Evolutionary conservation across 768 basidiomycete species (phyloP), one percentile per base, ranked within the genome.

Genomic region (Termitomyces sp.): DNA sequence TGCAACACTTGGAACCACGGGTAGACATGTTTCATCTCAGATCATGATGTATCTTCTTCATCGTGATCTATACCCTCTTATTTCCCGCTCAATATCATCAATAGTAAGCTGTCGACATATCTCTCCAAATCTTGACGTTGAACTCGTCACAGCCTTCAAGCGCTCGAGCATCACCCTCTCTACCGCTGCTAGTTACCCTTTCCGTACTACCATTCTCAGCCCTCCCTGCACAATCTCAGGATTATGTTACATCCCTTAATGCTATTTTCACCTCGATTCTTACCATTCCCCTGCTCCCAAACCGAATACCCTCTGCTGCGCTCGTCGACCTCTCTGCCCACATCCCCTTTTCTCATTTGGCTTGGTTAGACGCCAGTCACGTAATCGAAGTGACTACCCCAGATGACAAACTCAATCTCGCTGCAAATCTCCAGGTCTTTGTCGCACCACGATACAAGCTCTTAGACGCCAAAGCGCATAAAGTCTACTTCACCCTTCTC

Each of bases 211-310:
- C 66, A 40, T 79, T 76, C 22, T 69, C 64, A 11, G 69, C 60
- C 20, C 68, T 68, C 41, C 63, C 62, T 25, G 41, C 57, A 1
- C 33, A 59, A 40, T 60, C 63, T 1, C 60, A 64, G 1, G 50
- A 62, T 41, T 74, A 41, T 29, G 41, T 72, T 60, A 25, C 67
- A 6, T 60, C 57, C 40, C 63, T 86, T 15, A 58, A 68, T 29
- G 63, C 68, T 16, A 62, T 89, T 27, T 60, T 89, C 50, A 64
- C 73, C 15, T 68, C 73, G 56, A 81, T 95, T 52, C 74, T 96
- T 54, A 79, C 86, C 1, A 74, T 95, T 41, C 88, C 90, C 0
- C 71, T 92, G 0, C 77, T 98, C 0, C 92, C 91, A 1, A 88
- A 90, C 67, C 87, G 84, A 7, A 73, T 89, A 43, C 88, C 83